A percentile compares a stretch with the other conserved stretches of the same genome.
These are phyloP conservation scores for Sindora glabra DNA, from an alignment of 306 rosid species.

Conservation along the genomic window DNA sequence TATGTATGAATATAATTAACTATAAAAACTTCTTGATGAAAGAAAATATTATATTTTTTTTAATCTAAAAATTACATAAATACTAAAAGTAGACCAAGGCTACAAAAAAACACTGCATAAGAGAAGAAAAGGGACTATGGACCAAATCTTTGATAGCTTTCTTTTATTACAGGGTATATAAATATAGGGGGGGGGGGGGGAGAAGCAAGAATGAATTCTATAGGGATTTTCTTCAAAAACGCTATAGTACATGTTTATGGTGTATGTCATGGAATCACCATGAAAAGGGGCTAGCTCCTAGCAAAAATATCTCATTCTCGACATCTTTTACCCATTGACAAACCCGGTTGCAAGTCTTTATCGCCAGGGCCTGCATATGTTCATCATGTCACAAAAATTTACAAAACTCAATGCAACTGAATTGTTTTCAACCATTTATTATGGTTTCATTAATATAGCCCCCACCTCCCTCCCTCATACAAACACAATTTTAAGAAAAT, in stretches of 20 bases:
- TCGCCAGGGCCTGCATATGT: constrained; percentile 72
- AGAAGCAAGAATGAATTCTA: constrained; percentile 3
- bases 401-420: not conserved
- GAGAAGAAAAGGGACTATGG: too few species aligned
- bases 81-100: too few species aligned
- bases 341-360: constrained; percentile 88
- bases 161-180: too few species aligned
- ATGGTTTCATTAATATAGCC: not conserved
- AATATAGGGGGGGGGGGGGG: not conserved
- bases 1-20: too few species aligned
- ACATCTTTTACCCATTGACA: constrained; percentile 97
- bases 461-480: too few species aligned
- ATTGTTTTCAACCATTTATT: not conserved
- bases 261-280: constrained; percentile 55
- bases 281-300: constrained; percentile 95
- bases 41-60: too few species aligned
- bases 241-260: constrained; percentile 46
- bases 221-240: constrained; percentile 20
- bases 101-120: too few species aligned
- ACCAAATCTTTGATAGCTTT: too few species aligned
- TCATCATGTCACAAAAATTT: constrained; percentile 3
- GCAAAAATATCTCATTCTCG: constrained; percentile 87
- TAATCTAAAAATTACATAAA: too few species aligned
- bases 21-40: too few species aligned
- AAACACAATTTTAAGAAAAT: too few species aligned